Percentiles rank a stretch among this genome's conserved stretches.
Conservation (phyloP, 1,284 basidiomycete genomes). For the Heterobasidion irregulare region DNA sequence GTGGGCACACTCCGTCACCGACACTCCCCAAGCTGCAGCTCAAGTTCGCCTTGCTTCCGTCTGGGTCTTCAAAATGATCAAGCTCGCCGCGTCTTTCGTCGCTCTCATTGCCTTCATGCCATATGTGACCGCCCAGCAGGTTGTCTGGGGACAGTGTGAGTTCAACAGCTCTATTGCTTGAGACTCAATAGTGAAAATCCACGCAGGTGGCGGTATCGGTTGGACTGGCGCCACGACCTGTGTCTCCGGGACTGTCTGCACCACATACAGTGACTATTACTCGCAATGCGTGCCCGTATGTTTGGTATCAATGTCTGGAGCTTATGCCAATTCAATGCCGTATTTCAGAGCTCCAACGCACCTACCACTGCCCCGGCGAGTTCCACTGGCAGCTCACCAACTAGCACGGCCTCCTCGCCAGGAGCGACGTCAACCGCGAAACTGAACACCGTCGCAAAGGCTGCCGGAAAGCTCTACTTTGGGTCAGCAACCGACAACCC, state of each 20-base stretch:
- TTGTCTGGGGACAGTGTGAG: conserved; percentile 27
- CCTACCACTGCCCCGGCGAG: not conserved
- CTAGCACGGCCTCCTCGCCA: not conserved
- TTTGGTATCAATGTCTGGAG: not conserved
- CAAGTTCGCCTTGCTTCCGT: not conserved
- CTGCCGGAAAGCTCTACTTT: conserved; percentile 48
- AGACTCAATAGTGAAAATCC: not conserved
- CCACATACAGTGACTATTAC: conserved; percentile 1
- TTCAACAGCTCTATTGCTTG: not conserved
- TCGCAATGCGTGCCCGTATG: conserved; percentile 2
- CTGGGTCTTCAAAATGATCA: conserved; percentile 12
- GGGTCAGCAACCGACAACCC: conserved; percentile 54
- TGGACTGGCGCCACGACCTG: conserved; percentile 17
- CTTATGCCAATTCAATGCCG: not conserved
- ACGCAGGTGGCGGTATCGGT: conserved; percentile 24
- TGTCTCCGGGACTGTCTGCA: conserved; percentile 1
- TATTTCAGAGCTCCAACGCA: not conserved
- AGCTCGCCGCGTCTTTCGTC: conserved; percentile 19
- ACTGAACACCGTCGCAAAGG: conserved; percentile 32
- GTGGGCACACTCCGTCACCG: not conserved
- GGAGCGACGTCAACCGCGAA: conserved; percentile 15
- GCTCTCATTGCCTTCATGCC: conserved; percentile 20
- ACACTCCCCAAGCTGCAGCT: not conserved
- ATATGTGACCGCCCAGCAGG: conserved; percentile 20
- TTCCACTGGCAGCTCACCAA: not conserved